Conservation (phyloP, 495 filamentous ascomycete species). For the Staphylotrichum tortipilum region DNA sequence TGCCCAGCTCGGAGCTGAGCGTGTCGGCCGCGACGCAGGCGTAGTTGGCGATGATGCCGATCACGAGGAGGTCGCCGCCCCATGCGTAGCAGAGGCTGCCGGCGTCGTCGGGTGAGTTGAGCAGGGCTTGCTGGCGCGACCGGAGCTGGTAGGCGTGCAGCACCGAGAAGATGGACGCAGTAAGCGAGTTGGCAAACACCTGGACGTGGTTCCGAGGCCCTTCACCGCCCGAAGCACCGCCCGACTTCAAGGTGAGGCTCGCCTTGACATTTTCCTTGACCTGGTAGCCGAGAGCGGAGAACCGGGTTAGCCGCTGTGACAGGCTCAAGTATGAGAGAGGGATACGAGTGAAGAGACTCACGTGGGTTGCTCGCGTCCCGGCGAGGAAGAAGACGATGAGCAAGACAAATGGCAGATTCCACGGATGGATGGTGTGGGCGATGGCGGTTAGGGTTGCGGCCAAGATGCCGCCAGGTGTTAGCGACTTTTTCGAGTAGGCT, state of each 20-base stretch:
- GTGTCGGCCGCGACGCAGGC: constrained; percentile 88
- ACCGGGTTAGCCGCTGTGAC: not conserved
- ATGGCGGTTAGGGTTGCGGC: constrained; percentile 62
- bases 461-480: constrained; percentile 64
- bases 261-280: constrained; percentile 84
- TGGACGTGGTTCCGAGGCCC: constrained; percentile 77
- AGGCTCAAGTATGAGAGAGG: not conserved
- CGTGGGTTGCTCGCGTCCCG: constrained; percentile 76
- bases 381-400: constrained; percentile 80
- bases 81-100: constrained; percentile 41
- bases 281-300: too few species aligned
- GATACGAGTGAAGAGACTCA: constrained; percentile 23
- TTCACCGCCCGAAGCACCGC: constrained; percentile 65
- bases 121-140: constrained; percentile 26
- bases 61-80: constrained; percentile 47
- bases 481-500: constrained; percentile 62
- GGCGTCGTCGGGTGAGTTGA: constrained; percentile 5
- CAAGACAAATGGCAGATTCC: constrained; percentile 77
- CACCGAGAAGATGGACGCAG: constrained; percentile 64
- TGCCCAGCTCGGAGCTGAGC: constrained; percentile 91
- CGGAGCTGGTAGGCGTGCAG: constrained; percentile 60
- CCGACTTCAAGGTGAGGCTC: constrained; percentile 64
- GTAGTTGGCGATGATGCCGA: constrained; percentile 66
- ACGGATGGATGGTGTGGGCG: constrained; percentile 81
- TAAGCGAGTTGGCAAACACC: constrained; percentile 80